Conservation (phyloP, 495 filamentous ascomycete genomes). For the Pyronema domesticum region DNA sequence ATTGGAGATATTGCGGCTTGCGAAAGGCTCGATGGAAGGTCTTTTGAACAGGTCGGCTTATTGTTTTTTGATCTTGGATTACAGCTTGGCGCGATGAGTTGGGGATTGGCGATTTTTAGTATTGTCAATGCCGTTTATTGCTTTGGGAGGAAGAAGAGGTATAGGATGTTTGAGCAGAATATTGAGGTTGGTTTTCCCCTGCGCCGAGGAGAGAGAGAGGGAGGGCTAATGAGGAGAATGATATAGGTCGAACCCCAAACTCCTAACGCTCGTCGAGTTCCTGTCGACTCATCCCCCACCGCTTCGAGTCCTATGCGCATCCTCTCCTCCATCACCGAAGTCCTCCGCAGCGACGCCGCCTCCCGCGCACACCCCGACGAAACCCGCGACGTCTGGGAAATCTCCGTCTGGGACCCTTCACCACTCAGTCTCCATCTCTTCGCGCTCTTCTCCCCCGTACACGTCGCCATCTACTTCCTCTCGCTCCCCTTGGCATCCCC, state of each 20-base stretch:
- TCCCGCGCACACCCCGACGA: constrained; percentile 70
- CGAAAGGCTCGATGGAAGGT: background rate
- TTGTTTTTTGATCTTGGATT: constrained; percentile 2
- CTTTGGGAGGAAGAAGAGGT: constrained; percentile 63
- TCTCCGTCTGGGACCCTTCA: constrained; percentile 81
- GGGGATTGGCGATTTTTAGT: constrained; percentile 33
- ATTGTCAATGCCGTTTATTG: constrained; percentile 63
- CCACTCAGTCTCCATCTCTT: constrained; percentile 69
- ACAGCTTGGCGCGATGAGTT: constrained; percentile 16
- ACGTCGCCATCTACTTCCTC: constrained; percentile 72
- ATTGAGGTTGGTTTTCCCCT: constrained; percentile 14
- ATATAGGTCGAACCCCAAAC: constrained; percentile 40
- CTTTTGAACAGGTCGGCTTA: constrained; percentile 3
- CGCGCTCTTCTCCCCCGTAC: constrained; percentile 80
- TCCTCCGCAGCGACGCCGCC: constrained; percentile 38
- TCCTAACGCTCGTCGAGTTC: constrained; percentile 74
- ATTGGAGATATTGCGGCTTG: background rate
- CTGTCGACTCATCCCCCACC: constrained; percentile 71
- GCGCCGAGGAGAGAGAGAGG: background rate
- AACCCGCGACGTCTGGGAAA: constrained; percentile 82
- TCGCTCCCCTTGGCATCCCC: constrained; percentile 60
- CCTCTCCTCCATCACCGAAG: constrained; percentile 45
- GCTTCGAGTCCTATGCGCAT: constrained; percentile 63
- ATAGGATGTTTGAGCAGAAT: constrained; percentile 64
- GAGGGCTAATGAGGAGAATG: background rate